These are phyloP conservation scores for Atkinsonella texensis DNA, from an alignment of 2,329 filamentous ascomycete genomes.

Conservation along the genomic window DNA sequence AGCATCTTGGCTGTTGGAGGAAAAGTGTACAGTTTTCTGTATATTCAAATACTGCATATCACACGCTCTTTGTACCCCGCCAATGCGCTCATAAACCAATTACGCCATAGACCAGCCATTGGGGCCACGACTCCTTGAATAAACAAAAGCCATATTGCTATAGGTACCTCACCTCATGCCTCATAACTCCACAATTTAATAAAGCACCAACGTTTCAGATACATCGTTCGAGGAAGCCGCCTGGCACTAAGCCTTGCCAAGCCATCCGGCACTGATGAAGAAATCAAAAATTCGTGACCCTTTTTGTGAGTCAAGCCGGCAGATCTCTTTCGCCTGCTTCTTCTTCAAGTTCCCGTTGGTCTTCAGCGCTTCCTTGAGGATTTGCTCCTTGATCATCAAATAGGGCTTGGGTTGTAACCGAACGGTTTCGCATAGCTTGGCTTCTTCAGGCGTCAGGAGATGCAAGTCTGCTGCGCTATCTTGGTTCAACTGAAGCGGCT, in stretches of 20 bases:
- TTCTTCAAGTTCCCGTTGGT: slow-evolving; percentile 82
- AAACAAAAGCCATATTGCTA: too few species aligned
- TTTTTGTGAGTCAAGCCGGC: slow-evolving; percentile 72
- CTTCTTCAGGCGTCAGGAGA: slow-evolving; percentile 71
- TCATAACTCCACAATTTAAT: too few species aligned
- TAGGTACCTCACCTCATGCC: too few species aligned
- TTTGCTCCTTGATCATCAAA: slow-evolving; percentile 81
- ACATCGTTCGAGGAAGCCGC: too few species aligned
- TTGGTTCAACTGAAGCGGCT: slow-evolving; percentile 55
- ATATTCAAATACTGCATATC: neutral
- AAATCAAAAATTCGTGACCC: slow-evolving; percentile 85
- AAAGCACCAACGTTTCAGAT: too few species aligned
- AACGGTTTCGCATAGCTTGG: slow-evolving; percentile 73
- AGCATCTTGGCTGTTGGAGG: too few species aligned
- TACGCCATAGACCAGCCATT: neutral
- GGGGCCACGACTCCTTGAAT: neutral
- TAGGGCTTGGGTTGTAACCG: slow-evolving; percentile 90
- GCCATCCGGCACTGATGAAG: slow-evolving; percentile 85
- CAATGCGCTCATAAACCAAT: neutral
- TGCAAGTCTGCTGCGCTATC: slow-evolving; percentile 76
- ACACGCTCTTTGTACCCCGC: neutral
- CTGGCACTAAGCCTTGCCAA: slow-evolving; percentile 56
- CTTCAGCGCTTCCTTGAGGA: slow-evolving; percentile 85
- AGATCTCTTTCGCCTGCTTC: slow-evolving; percentile 83
- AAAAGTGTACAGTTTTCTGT: neutral